Conservation (phyloP, 768 basidiomycete species). For the Hortiboletus campestris region DNA sequence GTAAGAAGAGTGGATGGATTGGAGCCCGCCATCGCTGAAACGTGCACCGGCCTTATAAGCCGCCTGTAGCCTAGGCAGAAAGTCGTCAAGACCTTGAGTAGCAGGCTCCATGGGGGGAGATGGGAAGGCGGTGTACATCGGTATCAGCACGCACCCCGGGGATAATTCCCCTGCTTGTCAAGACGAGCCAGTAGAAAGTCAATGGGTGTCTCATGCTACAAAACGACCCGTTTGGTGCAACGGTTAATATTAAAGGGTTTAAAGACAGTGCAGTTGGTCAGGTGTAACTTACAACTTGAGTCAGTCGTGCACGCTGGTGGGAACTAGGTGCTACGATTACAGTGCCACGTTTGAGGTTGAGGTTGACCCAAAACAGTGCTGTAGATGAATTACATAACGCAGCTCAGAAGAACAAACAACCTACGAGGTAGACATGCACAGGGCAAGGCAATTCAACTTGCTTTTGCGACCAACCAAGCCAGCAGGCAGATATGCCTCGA, state of each 20-base stretch:
- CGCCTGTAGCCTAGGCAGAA: conserved; percentile 41
- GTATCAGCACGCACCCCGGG: conserved; percentile 51
- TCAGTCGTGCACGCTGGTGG: neutral
- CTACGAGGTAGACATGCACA: conserved; percentile 4
- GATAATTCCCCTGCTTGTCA: conserved; percentile 45
- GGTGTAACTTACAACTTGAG: neutral
- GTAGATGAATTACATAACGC: too few species aligned
- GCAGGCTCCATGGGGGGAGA: conserved; percentile 44
- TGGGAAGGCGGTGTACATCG: conserved; percentile 45
- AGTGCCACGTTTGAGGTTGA: neutral
- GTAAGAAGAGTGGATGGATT: conserved; percentile 41
- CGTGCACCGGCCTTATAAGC: conserved; percentile 45
- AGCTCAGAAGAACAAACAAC: too few species aligned
- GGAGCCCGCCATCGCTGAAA: conserved; percentile 49
- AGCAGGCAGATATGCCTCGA: conserved; percentile 14
- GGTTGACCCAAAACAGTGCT: too few species aligned
- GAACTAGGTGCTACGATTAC: neutral
- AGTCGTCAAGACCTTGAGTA: conserved; percentile 49
- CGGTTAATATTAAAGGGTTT: neutral
- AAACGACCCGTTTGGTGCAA: conserved; percentile 35
- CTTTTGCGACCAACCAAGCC: conserved; percentile 2
- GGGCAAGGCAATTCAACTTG: conserved; percentile 5
- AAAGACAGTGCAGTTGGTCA: neutral
- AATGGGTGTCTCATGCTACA: conserved; percentile 48
- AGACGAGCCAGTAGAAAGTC: conserved; percentile 49